Evolutionary conservation across 140 eudicot genomes (phyloP).

Genomic region (Ambrosia hybrid): DNA sequence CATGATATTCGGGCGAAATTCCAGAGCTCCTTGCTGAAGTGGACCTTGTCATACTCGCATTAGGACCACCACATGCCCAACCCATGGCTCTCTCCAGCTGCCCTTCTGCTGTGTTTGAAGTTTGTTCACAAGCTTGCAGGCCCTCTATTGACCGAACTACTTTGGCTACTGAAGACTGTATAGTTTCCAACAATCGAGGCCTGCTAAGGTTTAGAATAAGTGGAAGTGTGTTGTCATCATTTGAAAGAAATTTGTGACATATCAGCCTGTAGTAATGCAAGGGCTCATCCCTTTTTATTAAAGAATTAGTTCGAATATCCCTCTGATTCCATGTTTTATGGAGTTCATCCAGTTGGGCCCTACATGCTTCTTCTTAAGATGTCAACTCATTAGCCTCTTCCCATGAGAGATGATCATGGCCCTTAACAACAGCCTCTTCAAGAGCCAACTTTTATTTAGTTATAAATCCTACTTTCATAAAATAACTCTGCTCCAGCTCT

Average conservation of each 20-base stretch:
- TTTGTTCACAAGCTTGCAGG: slow-evolving; percentile 82
- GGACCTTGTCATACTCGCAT: slow-evolving; percentile 53
- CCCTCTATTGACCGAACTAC: slow-evolving; percentile 69
- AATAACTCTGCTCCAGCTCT: slow-evolving; percentile 85
- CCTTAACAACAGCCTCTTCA: slow-evolving; percentile 90
- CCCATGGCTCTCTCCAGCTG: slow-evolving; percentile 99
- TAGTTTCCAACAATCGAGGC: slow-evolving; percentile 70
- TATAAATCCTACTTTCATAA: slow-evolving; percentile 81
- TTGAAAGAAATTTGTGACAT: slow-evolving; percentile 65
- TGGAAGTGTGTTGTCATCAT: slow-evolving; percentile 56
- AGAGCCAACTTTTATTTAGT: slow-evolving; percentile 94
- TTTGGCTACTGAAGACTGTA: slow-evolving; percentile 68
- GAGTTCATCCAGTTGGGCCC: slow-evolving; percentile 81
- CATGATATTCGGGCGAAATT: slow-evolving; percentile 87
- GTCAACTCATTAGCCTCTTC: slow-evolving; percentile 99
- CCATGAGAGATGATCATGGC: slow-evolving; percentile 96
- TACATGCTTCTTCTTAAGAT: slow-evolving; percentile 98
- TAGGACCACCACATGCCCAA: slow-evolving; percentile 99
- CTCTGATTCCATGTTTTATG: slow-evolving; percentile 94
- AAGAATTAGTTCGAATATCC: slow-evolving; percentile 61
- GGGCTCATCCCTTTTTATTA: slow-evolving; percentile 64
- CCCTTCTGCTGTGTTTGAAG: slow-evolving; percentile 87
- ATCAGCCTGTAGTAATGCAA: slow-evolving; percentile 64
- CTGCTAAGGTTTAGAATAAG: slow-evolving; percentile 68
- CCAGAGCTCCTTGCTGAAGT: slow-evolving; percentile 60